A percentile compares a stretch with the other conserved stretches of the same genome.
Conservation (phyloP, 345 rosid genomes). For the Euphorbia peplus region DNA sequence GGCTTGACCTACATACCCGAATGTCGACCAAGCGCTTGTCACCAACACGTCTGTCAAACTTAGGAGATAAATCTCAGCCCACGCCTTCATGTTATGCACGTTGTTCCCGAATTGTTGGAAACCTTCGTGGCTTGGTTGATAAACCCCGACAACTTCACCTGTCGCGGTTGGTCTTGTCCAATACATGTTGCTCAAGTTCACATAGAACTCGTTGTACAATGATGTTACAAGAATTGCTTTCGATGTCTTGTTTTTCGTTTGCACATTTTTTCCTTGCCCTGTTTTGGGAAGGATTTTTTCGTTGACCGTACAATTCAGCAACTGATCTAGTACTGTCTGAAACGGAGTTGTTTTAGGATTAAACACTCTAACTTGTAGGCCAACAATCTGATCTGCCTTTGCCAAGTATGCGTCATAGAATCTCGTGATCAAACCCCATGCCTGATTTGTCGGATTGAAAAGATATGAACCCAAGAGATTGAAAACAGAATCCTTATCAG, state of each 20-base stretch:
- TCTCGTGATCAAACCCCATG: slow-evolving; percentile 25
- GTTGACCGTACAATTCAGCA: slow-evolving; percentile 12
- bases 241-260: neutral
- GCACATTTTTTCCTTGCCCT: too few relatives aligned
- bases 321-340: slow-evolving; percentile 7
- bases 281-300: slow-evolving; percentile 16
- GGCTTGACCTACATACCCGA: slow-evolving; percentile 29
- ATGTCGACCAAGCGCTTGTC: slow-evolving; percentile 27
- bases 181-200: slow-evolving; percentile 2
- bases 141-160: slow-evolving; percentile 16
- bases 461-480: slow-evolving; percentile 20
- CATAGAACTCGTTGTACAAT: slow-evolving; percentile 1
- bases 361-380: slow-evolving; percentile 25
- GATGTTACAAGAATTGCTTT: slow-evolving; percentile 24
- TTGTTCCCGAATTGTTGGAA: slow-evolving; percentile 14
- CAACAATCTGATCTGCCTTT: slow-evolving; percentile 20
- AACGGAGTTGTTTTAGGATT: neutral
- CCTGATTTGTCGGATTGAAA: slow-evolving; percentile 26
- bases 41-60: slow-evolving; percentile 26
- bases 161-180: slow-evolving; percentile 14
- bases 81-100: slow-evolving; percentile 24
- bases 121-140: slow-evolving; percentile 26
- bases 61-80: slow-evolving; percentile 28
- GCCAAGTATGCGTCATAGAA: slow-evolving; percentile 20
- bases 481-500: slow-evolving; percentile 20